These are phyloP conservation scores for Debaryomyces sp. DNA, from an alignment of 1,139 yeast species.

Conservation along the genomic window DNA sequence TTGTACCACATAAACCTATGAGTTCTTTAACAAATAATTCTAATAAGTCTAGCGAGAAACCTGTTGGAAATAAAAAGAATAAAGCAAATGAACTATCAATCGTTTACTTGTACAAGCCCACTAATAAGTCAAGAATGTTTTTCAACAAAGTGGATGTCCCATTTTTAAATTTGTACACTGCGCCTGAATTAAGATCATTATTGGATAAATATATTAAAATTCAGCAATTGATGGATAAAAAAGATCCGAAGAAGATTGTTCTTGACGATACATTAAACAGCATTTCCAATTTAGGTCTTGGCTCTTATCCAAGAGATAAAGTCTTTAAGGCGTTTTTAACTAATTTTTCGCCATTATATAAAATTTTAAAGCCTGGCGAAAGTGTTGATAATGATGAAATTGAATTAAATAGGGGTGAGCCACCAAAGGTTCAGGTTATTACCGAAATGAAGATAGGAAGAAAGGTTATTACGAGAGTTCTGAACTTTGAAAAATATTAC, in stretches of 20 bases:
- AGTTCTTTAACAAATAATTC: constrained; percentile 13
- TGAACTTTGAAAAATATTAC: constrained; percentile 68
- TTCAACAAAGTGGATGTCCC: constrained; percentile 47
- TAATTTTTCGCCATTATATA: constrained; percentile 61
- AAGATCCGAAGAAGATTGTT: constrained; percentile 52
- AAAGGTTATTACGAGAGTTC: constrained; percentile 73
- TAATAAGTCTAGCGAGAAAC: constrained; percentile 12
- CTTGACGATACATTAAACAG: constrained; percentile 51
- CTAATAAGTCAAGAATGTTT: constrained; percentile 49
- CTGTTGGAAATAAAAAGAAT: constrained; percentile 24
- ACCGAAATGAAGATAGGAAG: constrained; percentile 84
- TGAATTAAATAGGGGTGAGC: constrained; percentile 53
- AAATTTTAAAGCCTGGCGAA: constrained; percentile 53
- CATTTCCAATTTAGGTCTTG: constrained; percentile 25
- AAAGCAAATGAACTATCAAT: constrained; percentile 32
- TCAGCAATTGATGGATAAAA: constrained; percentile 47
- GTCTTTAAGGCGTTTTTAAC: constrained; percentile 51
- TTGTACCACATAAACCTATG: constrained; percentile 56
- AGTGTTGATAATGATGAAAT: constrained; percentile 40
- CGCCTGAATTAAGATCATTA: constrained; percentile 54
- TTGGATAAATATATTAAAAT: constrained; percentile 58
- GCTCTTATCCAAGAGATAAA: constrained; percentile 51
- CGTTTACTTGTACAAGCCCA: constrained; percentile 56
- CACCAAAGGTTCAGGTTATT: constrained; percentile 67
- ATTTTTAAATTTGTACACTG: constrained; percentile 48